These are phyloP conservation scores for Chloranthus sessilifolius DNA, from an alignment of 164 flowering plant species.

Conservation along the genomic window DNA sequence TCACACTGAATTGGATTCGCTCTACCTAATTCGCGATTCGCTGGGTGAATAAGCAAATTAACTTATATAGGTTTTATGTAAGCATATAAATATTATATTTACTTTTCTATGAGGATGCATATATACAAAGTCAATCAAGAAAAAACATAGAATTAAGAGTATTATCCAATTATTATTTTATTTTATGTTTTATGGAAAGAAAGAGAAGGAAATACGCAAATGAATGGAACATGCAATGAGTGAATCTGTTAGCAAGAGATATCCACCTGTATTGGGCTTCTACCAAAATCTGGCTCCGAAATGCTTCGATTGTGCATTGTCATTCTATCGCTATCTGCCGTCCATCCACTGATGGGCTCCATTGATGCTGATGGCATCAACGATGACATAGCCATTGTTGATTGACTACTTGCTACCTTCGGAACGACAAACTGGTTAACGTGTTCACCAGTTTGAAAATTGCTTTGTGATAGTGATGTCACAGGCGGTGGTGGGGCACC, in stretches of 20 bases:
- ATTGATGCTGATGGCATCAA: constrained; percentile 58
- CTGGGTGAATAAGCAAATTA: too few species aligned
- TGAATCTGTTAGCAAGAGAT: not conserved
- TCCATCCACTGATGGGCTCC: constrained; percentile 61
- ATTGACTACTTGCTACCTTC: constrained; percentile 52
- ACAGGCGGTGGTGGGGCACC: constrained; percentile 70
- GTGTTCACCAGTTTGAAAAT: constrained; percentile 24
- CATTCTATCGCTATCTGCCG: constrained; percentile 34
- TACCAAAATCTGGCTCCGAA: constrained; percentile 77
- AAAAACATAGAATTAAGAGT: too few species aligned
- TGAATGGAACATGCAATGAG: too few species aligned
- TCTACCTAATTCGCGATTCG: too few species aligned
- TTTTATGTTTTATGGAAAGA: too few species aligned
- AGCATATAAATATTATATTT: too few species aligned
- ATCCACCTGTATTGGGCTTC: constrained; percentile 58
- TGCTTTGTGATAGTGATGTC: constrained; percentile 28
- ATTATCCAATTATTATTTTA: too few species aligned
- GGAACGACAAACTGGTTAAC: constrained; percentile 21
- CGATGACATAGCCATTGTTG: constrained; percentile 64
- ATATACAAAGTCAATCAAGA: too few species aligned
- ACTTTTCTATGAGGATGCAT: too few species aligned
- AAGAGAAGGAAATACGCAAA: too few species aligned
- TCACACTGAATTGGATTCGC: too few species aligned
- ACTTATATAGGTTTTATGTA: too few species aligned
- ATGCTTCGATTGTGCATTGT: constrained; percentile 55